Base-by-base conservation (phyloP, 805 yeast species). In the Metschnikowia lochheadii region DNA sequence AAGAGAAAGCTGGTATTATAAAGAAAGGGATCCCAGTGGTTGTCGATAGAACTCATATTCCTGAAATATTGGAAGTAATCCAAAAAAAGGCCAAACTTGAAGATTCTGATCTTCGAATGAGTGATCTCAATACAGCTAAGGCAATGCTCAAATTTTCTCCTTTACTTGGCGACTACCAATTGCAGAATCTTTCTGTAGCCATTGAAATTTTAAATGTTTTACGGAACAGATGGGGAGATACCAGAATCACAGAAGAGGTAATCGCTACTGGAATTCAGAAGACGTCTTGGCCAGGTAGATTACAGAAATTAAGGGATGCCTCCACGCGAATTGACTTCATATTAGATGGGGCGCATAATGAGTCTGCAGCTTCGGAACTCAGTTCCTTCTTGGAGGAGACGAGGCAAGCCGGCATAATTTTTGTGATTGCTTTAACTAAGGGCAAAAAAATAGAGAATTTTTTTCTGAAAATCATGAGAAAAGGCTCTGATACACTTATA, bases 301-400 rank as follows among this genome's bases (percentile, higher is more conserved):
- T 94, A 47, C 96, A 94, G 60, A 50, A 60, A 1, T 46, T 67
- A 1, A 45, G 46, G 1, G 58, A 63, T 20, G 46, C 64, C 2
- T 56, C 64, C 1, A 46, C 74, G 1, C 59, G 57, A 6, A 50
- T 50, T 0, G 55, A 59, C 1, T 65, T 83, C 0, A 66, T 94
- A 3, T 61, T 94, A 2, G 98, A 92, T 68, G 98, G 98, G 2
- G 97, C 98, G 0, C 98, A 94, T 64, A 94, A 94, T 63, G 83
- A 81, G 5, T 82, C 84, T 52, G 96, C 97, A 0, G 94, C 97
- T 0, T 66, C 69, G n/a, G 89, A 86, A 59, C 70, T 94, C 31
- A 78, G 77, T 0, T 74, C 74, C 37, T 89, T 74, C 62, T 66
- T 90, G 1, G 65, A 33, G 48, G 14, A 40, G 50, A 1, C 52